Base-by-base conservation (phyloP, 2,329 filamentous ascomycete genomes). In the Colletotrichum caudatum region DNA sequence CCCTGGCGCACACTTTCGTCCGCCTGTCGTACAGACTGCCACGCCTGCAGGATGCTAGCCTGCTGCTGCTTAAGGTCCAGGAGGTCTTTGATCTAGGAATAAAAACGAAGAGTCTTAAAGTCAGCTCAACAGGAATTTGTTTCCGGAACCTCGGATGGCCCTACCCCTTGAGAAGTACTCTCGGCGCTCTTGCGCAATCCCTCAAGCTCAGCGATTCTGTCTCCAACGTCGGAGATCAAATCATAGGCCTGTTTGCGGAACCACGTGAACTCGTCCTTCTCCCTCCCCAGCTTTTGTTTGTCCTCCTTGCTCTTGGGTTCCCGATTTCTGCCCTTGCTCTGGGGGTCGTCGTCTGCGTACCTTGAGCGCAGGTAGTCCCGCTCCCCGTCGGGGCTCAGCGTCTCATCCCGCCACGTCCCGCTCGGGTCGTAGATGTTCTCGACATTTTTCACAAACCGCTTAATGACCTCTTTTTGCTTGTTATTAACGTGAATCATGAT, bases 61-160 rank as follows among this genome's bases (percentile, higher is more conserved):
- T 86, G 84, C 70, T 86, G 83, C 46, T 85, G 84, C 67, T 85
- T 85, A 33, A 86, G 76, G 0, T 76, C 78, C 1, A 85, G 76
- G 1, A 86, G 76, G 56, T 82, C 81, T 50, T 81, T 79, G 53
- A 84, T 64, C 65, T 72, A 39, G 2, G 1, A 7, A 20, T 29
- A 29, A 29, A 3, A 29, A 29, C 26, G 26, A 3, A 5, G 2
- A 5, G 3, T 48, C 7, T 7, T 60, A 23, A 64, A 33, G 50
- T 23, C 12, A 29, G 29, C 20, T 23, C 16, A 12, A 74, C 80
- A 6, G 18, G 50, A 6, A 2, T 20, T 48, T 23, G 3, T 20
- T n/a, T 5, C 12, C 26, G 7, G 11, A 4, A 6, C 14, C 1
- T 35, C 8, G n/a, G 16, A 18, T 3, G 6, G 7, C 69, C 79